These are phyloP conservation scores for Dendrothele bispora DNA, from an alignment of 768 basidiomycete species.

Conservation along the genomic window DNA sequence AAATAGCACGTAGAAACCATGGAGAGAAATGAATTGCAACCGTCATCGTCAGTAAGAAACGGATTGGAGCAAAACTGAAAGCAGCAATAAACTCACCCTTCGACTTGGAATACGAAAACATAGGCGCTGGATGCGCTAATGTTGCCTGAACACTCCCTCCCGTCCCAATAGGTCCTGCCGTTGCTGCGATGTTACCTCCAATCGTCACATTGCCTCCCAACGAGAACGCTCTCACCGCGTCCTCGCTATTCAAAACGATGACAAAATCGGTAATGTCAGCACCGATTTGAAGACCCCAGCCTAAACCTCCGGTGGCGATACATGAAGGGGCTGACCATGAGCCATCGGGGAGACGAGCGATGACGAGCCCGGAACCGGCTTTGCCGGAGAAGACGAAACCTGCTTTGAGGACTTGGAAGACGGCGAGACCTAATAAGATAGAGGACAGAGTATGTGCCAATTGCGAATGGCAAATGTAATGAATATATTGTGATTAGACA, in stretches of 20 bases:
- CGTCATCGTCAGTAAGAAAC: background rate
- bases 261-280: conserved; percentile 96
- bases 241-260: conserved; percentile 94
- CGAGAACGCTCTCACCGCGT: conserved; percentile 93
- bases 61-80: background rate
- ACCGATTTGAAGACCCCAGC: conserved; percentile 94
- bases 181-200: conserved; percentile 82
- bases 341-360: conserved; percentile 90
- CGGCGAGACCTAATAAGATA: conserved; percentile 69
- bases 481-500: no score
- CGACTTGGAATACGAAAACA: conserved; percentile 97
- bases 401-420: conserved; percentile 92
- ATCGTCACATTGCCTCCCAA: conserved; percentile 96
- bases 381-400: conserved; percentile 96
- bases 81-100: conserved; percentile 60
- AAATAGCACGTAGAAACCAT: conserved; percentile 6
- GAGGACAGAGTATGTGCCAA: no score
- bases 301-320: conserved; percentile 93
- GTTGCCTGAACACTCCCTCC: conserved; percentile 88
- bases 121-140: conserved; percentile 90
- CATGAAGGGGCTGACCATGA: conserved; percentile 97
- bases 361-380: conserved; percentile 90
- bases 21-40: no score
- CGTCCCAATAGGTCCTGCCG: conserved; percentile 92
- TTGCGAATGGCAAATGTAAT: no score